Evolutionary conservation across 176 grass and related monocot species (phyloP).

Genomic region (Canna indica): DNA sequence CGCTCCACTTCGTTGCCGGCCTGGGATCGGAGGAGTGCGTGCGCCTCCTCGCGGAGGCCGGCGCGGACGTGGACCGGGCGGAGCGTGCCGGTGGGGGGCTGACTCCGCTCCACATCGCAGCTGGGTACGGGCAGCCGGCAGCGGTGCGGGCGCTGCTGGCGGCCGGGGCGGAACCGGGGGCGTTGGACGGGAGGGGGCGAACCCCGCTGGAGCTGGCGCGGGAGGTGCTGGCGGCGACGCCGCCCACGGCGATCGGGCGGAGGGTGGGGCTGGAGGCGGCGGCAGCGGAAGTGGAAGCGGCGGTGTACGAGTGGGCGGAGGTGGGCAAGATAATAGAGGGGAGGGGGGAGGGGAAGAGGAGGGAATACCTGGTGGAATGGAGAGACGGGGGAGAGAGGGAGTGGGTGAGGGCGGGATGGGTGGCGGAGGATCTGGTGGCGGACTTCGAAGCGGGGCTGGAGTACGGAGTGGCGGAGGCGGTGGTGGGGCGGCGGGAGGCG

Average conservation of each 20-base stretch:
- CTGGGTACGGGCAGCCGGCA: conserved; percentile 51
- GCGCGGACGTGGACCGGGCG: conserved; percentile 36
- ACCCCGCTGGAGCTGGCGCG: conserved; percentile 53
- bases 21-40: conserved; percentile 80
- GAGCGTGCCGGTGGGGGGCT: conserved; percentile 63
- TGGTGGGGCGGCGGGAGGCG: conserved; percentile 37
- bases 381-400: conserved; percentile 78
- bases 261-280: conserved; percentile 62
- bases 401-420: conserved; percentile 71
- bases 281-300: conserved; percentile 64
- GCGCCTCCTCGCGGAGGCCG: conserved; percentile 42
- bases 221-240: conserved; percentile 54
- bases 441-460: conserved; percentile 81
- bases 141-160: conserved; percentile 53
- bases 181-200: conserved; percentile 46
- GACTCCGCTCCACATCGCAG: conserved; percentile 63
- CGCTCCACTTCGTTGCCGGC: conserved; percentile 71
- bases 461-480: conserved; percentile 72
- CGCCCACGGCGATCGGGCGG: conserved; percentile 54
- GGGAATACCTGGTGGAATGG: conserved; percentile 90
- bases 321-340: conserved; percentile 79
- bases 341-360: conserved; percentile 59
- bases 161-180: conserved; percentile 51
- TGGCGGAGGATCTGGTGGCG: conserved; percentile 67
- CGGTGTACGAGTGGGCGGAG: conserved; percentile 90